Evolutionary conservation across 2,329 filamentous ascomycete genomes (phyloP).

Genomic region (Helminthosporium solani): DNA sequence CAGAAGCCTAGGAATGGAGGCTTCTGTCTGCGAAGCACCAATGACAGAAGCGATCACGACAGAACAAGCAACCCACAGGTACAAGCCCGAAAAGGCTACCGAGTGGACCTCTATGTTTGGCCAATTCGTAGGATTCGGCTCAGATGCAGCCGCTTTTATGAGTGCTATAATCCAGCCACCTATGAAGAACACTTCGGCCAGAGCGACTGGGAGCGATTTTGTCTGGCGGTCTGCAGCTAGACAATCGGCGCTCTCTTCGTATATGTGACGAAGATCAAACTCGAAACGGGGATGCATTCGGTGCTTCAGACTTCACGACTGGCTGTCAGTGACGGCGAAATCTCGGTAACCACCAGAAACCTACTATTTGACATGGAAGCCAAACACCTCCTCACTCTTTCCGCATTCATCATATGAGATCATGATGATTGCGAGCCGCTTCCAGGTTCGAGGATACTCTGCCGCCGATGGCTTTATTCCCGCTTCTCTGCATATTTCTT

Average conservation of each 20-base stretch:
- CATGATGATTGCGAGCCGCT: constrained; percentile 20
- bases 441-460: constrained; percentile 17
- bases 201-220: constrained; percentile 14
- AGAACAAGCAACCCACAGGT: constrained; percentile 19
- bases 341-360: neutral
- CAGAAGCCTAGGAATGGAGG: constrained; percentile 17
- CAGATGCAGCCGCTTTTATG: constrained; percentile 17
- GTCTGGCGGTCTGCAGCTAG: constrained; percentile 19
- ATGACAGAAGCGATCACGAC: constrained; percentile 17
- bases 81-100: constrained; percentile 20
- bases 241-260: constrained; percentile 17
- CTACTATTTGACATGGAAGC: constrained; percentile 14
- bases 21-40: constrained; percentile 19
- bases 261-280: constrained; percentile 13
- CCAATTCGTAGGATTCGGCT: constrained; percentile 20
- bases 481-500: constrained; percentile 7
- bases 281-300: constrained; percentile 8
- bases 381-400: constrained; percentile 5
- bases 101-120: constrained; percentile 19
- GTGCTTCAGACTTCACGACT: constrained; percentile 2
- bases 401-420: constrained; percentile 24
- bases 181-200: constrained; percentile 21
- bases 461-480: constrained; percentile 2
- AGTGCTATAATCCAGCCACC: constrained; percentile 20
- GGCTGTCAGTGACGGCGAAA: neutral